Conservation (phyloP, 345 rosid genomes). For the Raphanus raphanistrum region DNA sequence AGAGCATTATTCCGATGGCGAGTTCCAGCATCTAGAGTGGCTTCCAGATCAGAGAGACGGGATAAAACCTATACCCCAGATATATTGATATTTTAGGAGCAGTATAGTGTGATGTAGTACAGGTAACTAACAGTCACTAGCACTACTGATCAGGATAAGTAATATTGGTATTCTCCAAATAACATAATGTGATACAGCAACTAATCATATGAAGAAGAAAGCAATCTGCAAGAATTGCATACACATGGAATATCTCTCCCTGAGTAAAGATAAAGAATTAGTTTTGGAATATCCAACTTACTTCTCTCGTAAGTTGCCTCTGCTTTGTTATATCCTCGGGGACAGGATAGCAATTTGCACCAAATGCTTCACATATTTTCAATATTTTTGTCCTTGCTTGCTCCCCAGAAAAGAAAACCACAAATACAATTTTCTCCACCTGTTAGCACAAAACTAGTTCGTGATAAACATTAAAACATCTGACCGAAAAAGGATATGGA, state of each 20-base stretch:
- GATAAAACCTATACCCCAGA: constrained; percentile 63
- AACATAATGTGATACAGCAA: constrained; percentile 15
- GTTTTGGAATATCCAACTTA: constrained; percentile 43
- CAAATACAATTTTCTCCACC: constrained; percentile 88
- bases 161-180: constrained; percentile 5
- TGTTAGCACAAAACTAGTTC: constrained; percentile 36
- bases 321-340: constrained; percentile 88
- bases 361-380: constrained; percentile 96
- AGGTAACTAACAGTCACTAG: constrained; percentile 1
- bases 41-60: constrained; percentile 89
- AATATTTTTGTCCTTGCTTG: constrained; percentile 85
- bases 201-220: constrained; percentile 2
- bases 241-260: constrained; percentile 31
- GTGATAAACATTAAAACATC: constrained; percentile 52
- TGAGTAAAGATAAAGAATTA: neutral
- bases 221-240: neutral
- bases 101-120: neutral
- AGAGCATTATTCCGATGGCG: constrained; percentile 79
- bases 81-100: constrained; percentile 11
- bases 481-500: constrained; percentile 11
- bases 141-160: constrained; percentile 4
- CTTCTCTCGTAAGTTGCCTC: constrained; percentile 89
- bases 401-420: constrained; percentile 96
- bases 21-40: constrained; percentile 86
- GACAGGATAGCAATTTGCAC: constrained; percentile 92